Conservation (phyloP, 495 filamentous ascomycete species). For the Ramalina peruviana region DNA sequence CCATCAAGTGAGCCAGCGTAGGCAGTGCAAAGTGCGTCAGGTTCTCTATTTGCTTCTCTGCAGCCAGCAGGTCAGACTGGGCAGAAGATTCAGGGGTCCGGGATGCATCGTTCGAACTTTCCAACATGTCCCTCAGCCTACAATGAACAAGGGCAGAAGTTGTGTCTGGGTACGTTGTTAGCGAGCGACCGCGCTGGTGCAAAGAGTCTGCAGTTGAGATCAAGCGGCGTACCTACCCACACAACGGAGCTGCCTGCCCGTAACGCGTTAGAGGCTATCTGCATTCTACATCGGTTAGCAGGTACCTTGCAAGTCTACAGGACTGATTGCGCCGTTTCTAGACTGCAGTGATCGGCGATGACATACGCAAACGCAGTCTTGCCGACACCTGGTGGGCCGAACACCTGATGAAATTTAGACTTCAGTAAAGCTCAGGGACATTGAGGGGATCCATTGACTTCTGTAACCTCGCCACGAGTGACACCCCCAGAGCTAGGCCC, state of each 20-base stretch:
- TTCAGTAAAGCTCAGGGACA: neutral
- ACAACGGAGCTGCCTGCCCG: constrained; percentile 48
- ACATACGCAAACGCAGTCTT: constrained; percentile 74
- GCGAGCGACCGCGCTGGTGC: neutral
- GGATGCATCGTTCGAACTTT: neutral
- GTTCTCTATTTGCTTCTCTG: constrained; percentile 11
- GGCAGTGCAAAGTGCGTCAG: constrained; percentile 34
- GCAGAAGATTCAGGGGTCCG: neutral
- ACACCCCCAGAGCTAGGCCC: constrained; percentile 35
- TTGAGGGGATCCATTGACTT: constrained; percentile 31
- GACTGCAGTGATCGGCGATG: neutral
- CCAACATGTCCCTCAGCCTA: constrained; percentile 27
- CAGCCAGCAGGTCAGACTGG: neutral
- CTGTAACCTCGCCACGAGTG: constrained; percentile 64
- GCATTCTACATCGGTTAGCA: constrained; percentile 37
- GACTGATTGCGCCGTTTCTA: neutral
- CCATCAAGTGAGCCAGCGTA: constrained; percentile 62
- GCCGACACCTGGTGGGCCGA: constrained; percentile 75
- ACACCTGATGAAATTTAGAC: constrained; percentile 20
- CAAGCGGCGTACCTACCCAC: constrained; percentile 63
- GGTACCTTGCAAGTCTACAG: neutral
- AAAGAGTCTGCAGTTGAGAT: neutral
- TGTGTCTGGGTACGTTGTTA: constrained; percentile 26
- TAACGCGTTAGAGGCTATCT: constrained; percentile 50
- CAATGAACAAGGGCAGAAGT: constrained; percentile 28